phyloP scores from a whole-genome alignment of 805 yeast genomes.

The Spathaspora arborariae region DNA sequence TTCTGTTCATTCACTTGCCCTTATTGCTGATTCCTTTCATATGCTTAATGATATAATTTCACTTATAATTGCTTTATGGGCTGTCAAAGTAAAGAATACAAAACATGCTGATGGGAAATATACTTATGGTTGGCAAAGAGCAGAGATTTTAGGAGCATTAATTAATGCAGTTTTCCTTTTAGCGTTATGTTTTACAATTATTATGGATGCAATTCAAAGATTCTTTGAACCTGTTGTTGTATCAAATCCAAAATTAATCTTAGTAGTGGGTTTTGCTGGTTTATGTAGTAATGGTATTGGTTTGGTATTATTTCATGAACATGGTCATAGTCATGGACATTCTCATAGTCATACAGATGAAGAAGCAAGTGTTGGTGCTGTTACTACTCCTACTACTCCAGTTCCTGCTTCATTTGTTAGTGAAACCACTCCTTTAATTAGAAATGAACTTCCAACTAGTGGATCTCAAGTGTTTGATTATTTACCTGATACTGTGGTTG shows the following conservation, averaged over 20 bases:
- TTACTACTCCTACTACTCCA: not conserved
- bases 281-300: conserved; percentile 81
- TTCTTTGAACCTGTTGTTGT: conserved; percentile 76
- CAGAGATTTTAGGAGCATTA: conserved; percentile 93
- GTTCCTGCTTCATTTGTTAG: not conserved
- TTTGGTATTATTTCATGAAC: conserved; percentile 80
- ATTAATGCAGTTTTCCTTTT: conserved; percentile 89
- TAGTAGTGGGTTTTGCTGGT: conserved; percentile 82
- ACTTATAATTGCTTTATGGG: conserved; percentile 89
- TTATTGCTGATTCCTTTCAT: conserved; percentile 95
- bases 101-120: conserved; percentile 81
- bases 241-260: conserved; percentile 75
- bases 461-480: conserved; percentile 27
- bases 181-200: conserved; percentile 88
- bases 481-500: conserved; percentile 47
- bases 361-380: not conserved
- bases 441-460: conserved; percentile 5
- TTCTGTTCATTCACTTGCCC: conserved; percentile 88
- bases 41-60: conserved; percentile 95
- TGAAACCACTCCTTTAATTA: conserved; percentile 10
- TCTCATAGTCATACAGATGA: conserved; percentile 34
- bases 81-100: conserved; percentile 83
- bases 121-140: conserved; percentile 98
- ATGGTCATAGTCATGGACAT: conserved; percentile 47
- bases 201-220: conserved; percentile 90